phyloP scores from a whole-genome alignment of 2,329 filamentous ascomycete species.

The Huntiella omanensis region DNA sequence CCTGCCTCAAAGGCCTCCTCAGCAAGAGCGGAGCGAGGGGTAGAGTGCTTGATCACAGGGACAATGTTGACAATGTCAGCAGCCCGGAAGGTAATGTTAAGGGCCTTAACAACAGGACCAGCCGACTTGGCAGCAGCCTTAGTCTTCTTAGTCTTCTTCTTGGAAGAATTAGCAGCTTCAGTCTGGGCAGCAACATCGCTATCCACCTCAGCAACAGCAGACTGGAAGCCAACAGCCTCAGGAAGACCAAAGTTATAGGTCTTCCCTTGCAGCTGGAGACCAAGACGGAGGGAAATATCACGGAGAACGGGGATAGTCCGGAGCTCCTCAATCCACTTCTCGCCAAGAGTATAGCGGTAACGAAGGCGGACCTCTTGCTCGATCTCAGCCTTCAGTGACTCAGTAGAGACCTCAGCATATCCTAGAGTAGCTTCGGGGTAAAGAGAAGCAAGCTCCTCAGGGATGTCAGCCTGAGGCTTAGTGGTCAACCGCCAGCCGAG shows the following conservation, averaged over 20 bases:
- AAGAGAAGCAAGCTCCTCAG: constrained; percentile 51
- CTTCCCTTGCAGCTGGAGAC: constrained; percentile 69
- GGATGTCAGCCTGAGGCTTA: constrained; percentile 61
- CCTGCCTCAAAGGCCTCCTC: constrained; percentile 94
- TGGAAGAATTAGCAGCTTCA: constrained; percentile 21
- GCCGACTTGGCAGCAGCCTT: constrained; percentile 38
- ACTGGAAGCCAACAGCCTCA: constrained; percentile 13
- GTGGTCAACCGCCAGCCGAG: constrained; percentile 58
- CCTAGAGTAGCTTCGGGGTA: constrained; percentile 68
- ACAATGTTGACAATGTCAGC: constrained; percentile 86
- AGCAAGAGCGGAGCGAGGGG: constrained; percentile 72
- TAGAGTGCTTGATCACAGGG: constrained; percentile 88
- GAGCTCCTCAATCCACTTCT: constrained; percentile 46
- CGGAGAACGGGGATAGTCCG: constrained; percentile 72
- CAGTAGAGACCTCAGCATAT: constrained; percentile 63
- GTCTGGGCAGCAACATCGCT: constrained; percentile 19
- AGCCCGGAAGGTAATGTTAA: constrained; percentile 47
- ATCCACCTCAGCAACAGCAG: constrained; percentile 14
- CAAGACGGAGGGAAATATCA: constrained; percentile 74
- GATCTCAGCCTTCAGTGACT: constrained; percentile 49
- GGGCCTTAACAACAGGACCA: constrained; percentile 27
- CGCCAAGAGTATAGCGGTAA: constrained; percentile 56
- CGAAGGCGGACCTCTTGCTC: constrained; percentile 51
- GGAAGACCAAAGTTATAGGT: constrained; percentile 21
- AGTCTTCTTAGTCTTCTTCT: constrained; percentile 39